Percentiles rank a stretch among this genome's conserved stretches.
phyloP scores from a whole-genome alignment of 1,284 basidiomycete genomes.

The Rugiboletus extremiorientalis region DNA sequence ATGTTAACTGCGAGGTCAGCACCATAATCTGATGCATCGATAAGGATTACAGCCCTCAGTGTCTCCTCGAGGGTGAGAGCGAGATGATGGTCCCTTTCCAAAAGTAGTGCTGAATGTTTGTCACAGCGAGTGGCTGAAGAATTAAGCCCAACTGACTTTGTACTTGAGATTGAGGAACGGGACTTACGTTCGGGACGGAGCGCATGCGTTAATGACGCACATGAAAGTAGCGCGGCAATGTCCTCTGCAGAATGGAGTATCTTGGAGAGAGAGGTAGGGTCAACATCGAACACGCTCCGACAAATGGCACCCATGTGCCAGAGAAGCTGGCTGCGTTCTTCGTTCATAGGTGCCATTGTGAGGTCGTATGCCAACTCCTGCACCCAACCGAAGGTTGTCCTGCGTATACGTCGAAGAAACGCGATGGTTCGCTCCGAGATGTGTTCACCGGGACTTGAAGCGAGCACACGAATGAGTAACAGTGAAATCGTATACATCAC shows the following conservation, averaged over 20 bases:
- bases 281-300: constrained; percentile 40
- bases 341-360: constrained; percentile 15
- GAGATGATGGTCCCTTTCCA: constrained; percentile 25
- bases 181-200: background rate
- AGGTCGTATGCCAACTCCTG: constrained; percentile 27
- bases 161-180: background rate
- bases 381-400: constrained; percentile 38
- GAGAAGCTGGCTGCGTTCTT: constrained; percentile 25
- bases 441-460: constrained; percentile 14
- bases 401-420: constrained; percentile 33
- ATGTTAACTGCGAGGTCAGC: constrained; percentile 36
- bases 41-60: constrained; percentile 8
- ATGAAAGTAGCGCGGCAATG: constrained; percentile 35
- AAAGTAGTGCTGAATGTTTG: background rate
- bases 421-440: constrained; percentile 10
- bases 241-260: constrained; percentile 26
- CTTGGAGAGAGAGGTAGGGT: constrained; percentile 9
- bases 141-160: background rate
- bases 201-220: constrained; percentile 30
- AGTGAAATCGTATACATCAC: constrained; percentile 35
- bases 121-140: constrained; percentile 16
- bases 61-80: constrained; percentile 25
- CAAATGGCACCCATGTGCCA: constrained; percentile 39
- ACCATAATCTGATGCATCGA: constrained; percentile 10
- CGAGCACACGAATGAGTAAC: constrained; percentile 35